phyloP scores from a whole-genome alignment of 495 filamentous ascomycete genomes.

The Glarea lozoyensis region DNA sequence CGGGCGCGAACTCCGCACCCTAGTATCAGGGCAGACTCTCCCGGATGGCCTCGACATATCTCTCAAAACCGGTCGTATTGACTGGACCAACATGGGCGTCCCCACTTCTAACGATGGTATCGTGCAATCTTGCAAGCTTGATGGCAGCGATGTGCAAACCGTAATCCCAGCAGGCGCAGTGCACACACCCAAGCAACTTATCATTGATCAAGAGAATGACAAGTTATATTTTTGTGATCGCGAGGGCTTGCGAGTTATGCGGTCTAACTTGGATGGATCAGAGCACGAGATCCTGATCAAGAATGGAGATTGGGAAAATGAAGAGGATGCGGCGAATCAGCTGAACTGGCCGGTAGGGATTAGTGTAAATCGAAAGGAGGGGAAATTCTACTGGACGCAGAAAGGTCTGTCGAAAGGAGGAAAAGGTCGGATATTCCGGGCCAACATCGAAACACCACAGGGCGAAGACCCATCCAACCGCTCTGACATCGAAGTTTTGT shows the following conservation, averaged over 20 bases:
- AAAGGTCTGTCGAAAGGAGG: slow-evolving; percentile 40
- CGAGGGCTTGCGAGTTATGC: slow-evolving; percentile 40
- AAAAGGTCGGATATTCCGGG: slow-evolving; percentile 38
- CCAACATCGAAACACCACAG: slow-evolving; percentile 23
- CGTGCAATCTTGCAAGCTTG: slow-evolving; percentile 34
- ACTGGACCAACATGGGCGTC: slow-evolving; percentile 47
- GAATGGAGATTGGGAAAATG: slow-evolving; percentile 26
- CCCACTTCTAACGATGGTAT: slow-evolving; percentile 31
- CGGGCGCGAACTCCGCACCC: slow-evolving; percentile 11
- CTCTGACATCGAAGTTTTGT: slow-evolving; percentile 33
- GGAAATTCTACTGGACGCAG: slow-evolving; percentile 48
- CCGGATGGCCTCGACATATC: slow-evolving; percentile 42
- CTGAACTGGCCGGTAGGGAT: slow-evolving; percentile 46
- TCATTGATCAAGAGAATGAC: slow-evolving; percentile 22
- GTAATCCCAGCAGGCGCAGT: slow-evolving; percentile 13
- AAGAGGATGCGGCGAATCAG: slow-evolving; percentile 22
- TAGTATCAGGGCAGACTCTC: slow-evolving; percentile 26
- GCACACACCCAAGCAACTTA: slow-evolving; percentile 48
- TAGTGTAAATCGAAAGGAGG: slow-evolving; percentile 26
- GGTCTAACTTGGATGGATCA: slow-evolving; percentile 11
- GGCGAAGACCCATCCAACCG: slow-evolving; percentile 20
- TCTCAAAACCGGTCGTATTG: slow-evolving; percentile 27
- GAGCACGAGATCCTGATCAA: slow-evolving; percentile 30
- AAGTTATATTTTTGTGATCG: slow-evolving; percentile 46
- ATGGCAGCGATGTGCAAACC: slow-evolving; percentile 31